A percentile compares a stretch with the other conserved stretches of the same genome.
phyloP scores from a whole-genome alignment of 2,329 filamentous ascomycete genomes.

The Trichoderma gracile region DNA sequence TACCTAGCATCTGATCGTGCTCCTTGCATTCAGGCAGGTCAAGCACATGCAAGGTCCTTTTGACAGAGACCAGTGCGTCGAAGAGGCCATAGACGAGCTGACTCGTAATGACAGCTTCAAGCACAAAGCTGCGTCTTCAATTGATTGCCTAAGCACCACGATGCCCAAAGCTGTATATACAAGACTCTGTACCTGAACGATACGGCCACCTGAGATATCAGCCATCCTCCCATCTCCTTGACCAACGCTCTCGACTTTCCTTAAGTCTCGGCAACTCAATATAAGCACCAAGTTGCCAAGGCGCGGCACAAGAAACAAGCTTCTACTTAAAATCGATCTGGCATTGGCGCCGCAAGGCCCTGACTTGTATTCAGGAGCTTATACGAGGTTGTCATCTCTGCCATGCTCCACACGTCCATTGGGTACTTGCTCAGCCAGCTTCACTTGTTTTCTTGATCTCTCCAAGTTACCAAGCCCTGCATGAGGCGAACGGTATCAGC shows the following conservation, averaged over 20 bases:
- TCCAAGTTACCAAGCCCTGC: not conserved
- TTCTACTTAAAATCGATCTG: conserved; percentile 24
- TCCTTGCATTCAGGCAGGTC: not conserved
- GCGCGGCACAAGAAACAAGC: conserved; percentile 17
- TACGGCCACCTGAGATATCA: not conserved
- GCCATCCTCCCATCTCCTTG: not conserved
- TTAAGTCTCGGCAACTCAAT: not conserved
- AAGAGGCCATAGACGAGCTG: not conserved
- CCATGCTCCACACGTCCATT: not conserved
- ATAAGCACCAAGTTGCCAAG: conserved; percentile 8
- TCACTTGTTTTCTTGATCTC: not conserved
- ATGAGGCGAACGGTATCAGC: too few relatives aligned
- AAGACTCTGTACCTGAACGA: not conserved
- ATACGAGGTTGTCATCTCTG: conserved; percentile 22
- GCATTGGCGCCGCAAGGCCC: conserved; percentile 3
- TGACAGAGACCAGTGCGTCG: not conserved
- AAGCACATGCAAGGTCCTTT: not conserved
- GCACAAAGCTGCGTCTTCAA: too few relatives aligned
- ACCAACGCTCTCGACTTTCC: not conserved
- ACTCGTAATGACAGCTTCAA: not conserved
- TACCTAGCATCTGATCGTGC: not conserved
- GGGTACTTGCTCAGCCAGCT: not conserved
- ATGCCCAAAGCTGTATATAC: too few relatives aligned
- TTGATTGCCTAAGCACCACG: too few relatives aligned
- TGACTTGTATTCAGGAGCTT: conserved; percentile 14